Base-by-base conservation (phyloP, 2,329 filamentous ascomycete species). In the Neonectria hederae region DNA sequence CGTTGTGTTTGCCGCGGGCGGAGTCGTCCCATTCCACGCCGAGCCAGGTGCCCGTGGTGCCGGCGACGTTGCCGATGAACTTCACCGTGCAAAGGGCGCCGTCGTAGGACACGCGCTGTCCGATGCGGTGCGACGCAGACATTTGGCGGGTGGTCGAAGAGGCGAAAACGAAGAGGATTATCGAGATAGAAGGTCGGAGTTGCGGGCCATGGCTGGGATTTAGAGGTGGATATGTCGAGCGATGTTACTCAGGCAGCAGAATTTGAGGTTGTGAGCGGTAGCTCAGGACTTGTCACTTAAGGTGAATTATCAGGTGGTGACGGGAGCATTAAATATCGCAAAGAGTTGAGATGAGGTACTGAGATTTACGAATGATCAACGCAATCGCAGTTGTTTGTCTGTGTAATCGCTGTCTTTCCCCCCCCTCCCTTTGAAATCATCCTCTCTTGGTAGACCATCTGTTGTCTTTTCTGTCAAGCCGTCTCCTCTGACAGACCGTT, bases 11-110 rank as follows among this genome's bases (percentile, higher is more conserved):
- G 65, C 96, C 96, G 73, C 94, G 87, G 40, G 84, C 85, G 61
- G 89, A 83, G 77, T 97, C 92, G 79, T 98, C 95, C 96, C 96
- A 99, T 85, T 99, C 96, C 52, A 98, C 93, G 51, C 96, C 96
- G 35, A 98, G 86, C 94, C 95, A 98, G 67, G 86, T 83, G 53
- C 93, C 92, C 46, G 87, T 84, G 9, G 93, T 94, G 70, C 91
- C 92, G 54, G 87, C 84, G 8, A 98, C 91, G 35, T 86, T 78
- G 48, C 96, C 96, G 65, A 92, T 81, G 76, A 94, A 98, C 65
- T 93, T 90, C 62, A 98, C 86, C 1, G 95, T 98, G 79, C 94
- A 97, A 45, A 92, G 80, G 21, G 89, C 88, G 32, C 88, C 89
- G 69, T 91, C 89, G 73, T 92, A 97, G 4, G 93, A 97, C 43